A percentile compares a stretch with the other conserved stretches of the same genome.
Evolutionary conservation across 148 eudicot species (phyloP).

Genomic region (Camellia lanceoleosa): DNA sequence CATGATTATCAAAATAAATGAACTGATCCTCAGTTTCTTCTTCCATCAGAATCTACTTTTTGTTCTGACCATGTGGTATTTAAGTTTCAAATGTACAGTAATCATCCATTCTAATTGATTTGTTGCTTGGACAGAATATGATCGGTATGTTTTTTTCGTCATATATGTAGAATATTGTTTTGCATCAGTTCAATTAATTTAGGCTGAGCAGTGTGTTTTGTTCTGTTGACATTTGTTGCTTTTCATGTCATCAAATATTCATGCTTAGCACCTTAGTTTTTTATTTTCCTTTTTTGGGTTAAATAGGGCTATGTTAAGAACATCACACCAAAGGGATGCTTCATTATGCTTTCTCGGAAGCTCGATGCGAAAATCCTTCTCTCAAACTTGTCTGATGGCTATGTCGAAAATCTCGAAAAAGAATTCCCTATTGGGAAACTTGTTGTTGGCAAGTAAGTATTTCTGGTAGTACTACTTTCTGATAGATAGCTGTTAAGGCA

Average conservation of each 20-base stretch:
- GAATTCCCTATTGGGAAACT: slow-evolving; percentile 89
- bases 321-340: slow-evolving; percentile 76
- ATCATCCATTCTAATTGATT: background rate
- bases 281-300: background rate
- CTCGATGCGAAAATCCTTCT: slow-evolving; percentile 78
- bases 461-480: background rate
- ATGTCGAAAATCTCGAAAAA: slow-evolving; percentile 59
- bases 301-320: slow-evolving; percentile 82
- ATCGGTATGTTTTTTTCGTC: background rate
- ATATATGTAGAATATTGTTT: background rate
- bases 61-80: too few species aligned
- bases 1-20: background rate
- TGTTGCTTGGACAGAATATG: background rate
- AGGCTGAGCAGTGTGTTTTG: slow-evolving; percentile 2
- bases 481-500: background rate
- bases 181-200: background rate
- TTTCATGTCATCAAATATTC: background rate
- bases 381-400: slow-evolving; percentile 77
- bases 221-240: background rate
- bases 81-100: too few species aligned
- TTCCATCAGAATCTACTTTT: too few species aligned
- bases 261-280: background rate
- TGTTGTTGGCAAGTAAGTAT: slow-evolving; percentile 67
- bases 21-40: too few species aligned
- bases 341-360: slow-evolving; percentile 73